Percentiles rank a stretch among this genome's conserved stretches.
Evolutionary conservation across 192 early-diverging fungal species (phyloP).

Genomic region (Coemansia sp.): DNA sequence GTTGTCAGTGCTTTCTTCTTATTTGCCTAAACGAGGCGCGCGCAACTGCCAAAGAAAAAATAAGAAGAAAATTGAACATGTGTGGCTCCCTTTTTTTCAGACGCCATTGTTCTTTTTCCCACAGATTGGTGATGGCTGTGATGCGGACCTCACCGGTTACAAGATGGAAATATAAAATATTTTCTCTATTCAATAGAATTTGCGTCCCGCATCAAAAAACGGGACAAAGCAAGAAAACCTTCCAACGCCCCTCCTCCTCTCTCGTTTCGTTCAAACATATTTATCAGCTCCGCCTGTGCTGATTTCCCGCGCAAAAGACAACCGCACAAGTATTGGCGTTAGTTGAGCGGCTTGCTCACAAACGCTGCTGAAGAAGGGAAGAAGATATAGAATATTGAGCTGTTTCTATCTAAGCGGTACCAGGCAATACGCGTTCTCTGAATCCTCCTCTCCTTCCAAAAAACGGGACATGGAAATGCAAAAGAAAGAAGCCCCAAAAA

Average conservation of each 20-base stretch:
- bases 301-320: background rate
- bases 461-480: too few relatives aligned
- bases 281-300: background rate
- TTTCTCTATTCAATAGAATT: too few relatives aligned
- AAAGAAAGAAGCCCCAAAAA: too few relatives aligned
- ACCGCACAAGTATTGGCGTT: too few relatives aligned
- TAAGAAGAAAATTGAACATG: background rate
- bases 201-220: too few relatives aligned
- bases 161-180: background rate
- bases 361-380: too few relatives aligned
- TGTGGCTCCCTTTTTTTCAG: background rate
- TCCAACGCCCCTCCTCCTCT: background rate
- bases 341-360: too few relatives aligned
- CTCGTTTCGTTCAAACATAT: background rate
- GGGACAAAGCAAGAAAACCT: too few relatives aligned
- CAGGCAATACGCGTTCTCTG: background rate
- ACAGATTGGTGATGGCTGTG: background rate
- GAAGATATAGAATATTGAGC: background rate
- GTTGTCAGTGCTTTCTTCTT: background rate
- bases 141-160: constrained; percentile 32
- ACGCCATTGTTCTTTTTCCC: background rate
- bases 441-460: background rate
- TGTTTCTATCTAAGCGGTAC: background rate
- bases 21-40: background rate
- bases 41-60: background rate